Evolutionary conservation across 1,284 basidiomycete species (phyloP).

Genomic region (Macrocystidia cucumis): DNA sequence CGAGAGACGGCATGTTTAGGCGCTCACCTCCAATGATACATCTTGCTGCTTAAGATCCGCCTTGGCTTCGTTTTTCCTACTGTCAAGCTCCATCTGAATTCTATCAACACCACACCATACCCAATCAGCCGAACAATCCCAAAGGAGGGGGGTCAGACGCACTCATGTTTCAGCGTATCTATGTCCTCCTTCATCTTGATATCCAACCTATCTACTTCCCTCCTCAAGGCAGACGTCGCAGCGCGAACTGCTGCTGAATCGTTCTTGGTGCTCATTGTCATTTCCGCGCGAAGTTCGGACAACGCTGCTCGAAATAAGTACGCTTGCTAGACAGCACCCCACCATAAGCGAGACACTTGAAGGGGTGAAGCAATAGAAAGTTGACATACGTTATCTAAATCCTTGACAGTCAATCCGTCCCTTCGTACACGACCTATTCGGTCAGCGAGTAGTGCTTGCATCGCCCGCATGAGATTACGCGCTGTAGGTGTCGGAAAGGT

Average conservation of each 20-base stretch:
- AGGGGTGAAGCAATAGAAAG: conserved; percentile 1
- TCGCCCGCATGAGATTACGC: conserved; percentile 81
- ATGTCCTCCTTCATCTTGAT: conserved; percentile 95
- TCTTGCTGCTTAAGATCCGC: conserved; percentile 84
- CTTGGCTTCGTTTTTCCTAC: conserved; percentile 89
- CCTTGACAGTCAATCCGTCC: conserved; percentile 75
- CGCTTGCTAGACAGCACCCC: conserved; percentile 63
- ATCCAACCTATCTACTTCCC: conserved; percentile 84
- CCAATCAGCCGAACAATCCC: conserved; percentile 4
- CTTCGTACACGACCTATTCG: conserved; percentile 69
- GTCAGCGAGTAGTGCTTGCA: conserved; percentile 72
- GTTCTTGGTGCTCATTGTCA: conserved; percentile 78
- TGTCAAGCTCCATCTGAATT: conserved; percentile 95
- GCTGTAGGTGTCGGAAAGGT: conserved; percentile 67
- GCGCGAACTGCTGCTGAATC: conserved; percentile 79
- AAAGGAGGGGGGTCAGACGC: conserved; percentile 22
- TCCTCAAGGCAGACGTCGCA: conserved; percentile 68
- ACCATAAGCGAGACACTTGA: conserved; percentile 3
- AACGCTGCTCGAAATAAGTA: conserved; percentile 94
- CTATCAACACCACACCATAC: conserved; percentile 27
- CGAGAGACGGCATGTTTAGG: not conserved
- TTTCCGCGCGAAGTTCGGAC: conserved; percentile 85
- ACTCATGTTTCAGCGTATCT: conserved; percentile 88
- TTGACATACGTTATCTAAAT: conserved; percentile 81
- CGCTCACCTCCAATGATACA: conserved; percentile 77